Evolutionary conservation across 2,329 filamentous ascomycete species (phyloP).

Genomic region (Neonectria hederae): DNA sequence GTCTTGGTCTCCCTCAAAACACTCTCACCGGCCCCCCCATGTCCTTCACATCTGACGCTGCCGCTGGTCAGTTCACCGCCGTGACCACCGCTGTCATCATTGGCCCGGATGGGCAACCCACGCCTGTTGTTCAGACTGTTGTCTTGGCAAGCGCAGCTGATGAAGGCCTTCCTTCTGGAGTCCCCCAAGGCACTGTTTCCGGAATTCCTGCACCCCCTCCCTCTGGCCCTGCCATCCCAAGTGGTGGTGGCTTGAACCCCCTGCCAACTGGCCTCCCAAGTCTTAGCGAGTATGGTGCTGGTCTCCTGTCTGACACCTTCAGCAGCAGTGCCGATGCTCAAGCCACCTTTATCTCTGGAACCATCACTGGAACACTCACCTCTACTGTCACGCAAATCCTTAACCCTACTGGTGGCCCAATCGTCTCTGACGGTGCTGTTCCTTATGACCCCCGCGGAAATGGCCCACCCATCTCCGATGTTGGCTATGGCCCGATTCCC

Average conservation of each 20-base stretch:
- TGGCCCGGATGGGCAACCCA: conserved; percentile 45
- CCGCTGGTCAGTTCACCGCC: conserved; percentile 35
- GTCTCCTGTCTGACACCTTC: conserved; percentile 34
- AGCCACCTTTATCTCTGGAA: conserved; percentile 28
- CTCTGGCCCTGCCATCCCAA: conserved; percentile 29
- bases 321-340: conserved; percentile 29
- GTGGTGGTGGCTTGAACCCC: conserved; percentile 13
- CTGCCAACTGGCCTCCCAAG: conserved; percentile 29
- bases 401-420: conserved; percentile 32
- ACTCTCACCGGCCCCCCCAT: conserved; percentile 16
- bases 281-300: conserved; percentile 42
- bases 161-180: conserved; percentile 28
- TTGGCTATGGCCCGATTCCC: conserved; percentile 39
- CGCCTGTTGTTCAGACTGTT: conserved; percentile 47
- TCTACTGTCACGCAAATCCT: conserved; percentile 40
- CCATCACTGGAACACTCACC: conserved; percentile 36
- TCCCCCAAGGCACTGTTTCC: conserved; percentile 29
- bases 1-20: conserved; percentile 21
- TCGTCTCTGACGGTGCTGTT: conserved; percentile 32
- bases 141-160: conserved; percentile 41
- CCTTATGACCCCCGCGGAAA: conserved; percentile 28
- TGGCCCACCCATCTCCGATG: conserved; percentile 25
- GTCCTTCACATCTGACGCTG: conserved; percentile 25
- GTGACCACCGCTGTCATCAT: conserved; percentile 46
- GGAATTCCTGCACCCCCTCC: conserved; percentile 26